These are phyloP conservation scores for Nigrograna mackinnonii DNA, from an alignment of 2,329 filamentous ascomycete genomes.

Conservation along the genomic window DNA sequence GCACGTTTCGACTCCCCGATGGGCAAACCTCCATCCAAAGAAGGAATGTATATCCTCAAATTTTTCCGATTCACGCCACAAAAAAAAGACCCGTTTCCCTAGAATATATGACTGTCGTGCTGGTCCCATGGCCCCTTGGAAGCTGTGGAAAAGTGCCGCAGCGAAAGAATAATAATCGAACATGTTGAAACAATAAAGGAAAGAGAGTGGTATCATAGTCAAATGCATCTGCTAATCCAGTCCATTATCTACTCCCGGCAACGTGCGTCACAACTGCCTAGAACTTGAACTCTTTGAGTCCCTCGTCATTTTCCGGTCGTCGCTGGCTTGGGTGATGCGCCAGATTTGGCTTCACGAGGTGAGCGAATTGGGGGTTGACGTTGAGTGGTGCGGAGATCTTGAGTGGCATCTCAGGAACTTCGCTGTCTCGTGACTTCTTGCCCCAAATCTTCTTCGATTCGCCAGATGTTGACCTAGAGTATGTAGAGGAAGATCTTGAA, in stretches of 20 bases:
- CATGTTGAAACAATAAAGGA: constrained; percentile 6
- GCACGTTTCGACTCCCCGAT: too few species aligned
- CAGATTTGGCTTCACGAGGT: constrained; percentile 59
- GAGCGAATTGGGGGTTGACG: constrained; percentile 56
- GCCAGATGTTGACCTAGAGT: constrained; percentile 36
- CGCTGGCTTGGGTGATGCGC: constrained; percentile 56
- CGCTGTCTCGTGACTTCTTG: constrained; percentile 39
- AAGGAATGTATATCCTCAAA: too few species aligned
- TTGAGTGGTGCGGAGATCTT: constrained; percentile 62
- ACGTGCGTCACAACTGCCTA: constrained; percentile 7
- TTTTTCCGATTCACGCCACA: background rate
- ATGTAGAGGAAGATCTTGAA: constrained; percentile 32
- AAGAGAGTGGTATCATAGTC: constrained; percentile 39
- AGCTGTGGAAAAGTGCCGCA: background rate
- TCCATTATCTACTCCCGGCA: background rate
- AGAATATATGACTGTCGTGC: too few species aligned
- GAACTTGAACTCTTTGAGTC: constrained; percentile 20
- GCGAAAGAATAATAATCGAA: constrained; percentile 2
- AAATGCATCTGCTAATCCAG: constrained; percentile 3
- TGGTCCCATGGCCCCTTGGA: too few species aligned
- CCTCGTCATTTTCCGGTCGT: constrained; percentile 30
- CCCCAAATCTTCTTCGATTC: constrained; percentile 3
- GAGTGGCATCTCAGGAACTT: constrained; percentile 50
- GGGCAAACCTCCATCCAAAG: too few species aligned
- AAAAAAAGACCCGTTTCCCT: background rate